Evolutionary conservation across 805 yeast genomes (phyloP).

Genomic region (Myxozyma udenii): DNA sequence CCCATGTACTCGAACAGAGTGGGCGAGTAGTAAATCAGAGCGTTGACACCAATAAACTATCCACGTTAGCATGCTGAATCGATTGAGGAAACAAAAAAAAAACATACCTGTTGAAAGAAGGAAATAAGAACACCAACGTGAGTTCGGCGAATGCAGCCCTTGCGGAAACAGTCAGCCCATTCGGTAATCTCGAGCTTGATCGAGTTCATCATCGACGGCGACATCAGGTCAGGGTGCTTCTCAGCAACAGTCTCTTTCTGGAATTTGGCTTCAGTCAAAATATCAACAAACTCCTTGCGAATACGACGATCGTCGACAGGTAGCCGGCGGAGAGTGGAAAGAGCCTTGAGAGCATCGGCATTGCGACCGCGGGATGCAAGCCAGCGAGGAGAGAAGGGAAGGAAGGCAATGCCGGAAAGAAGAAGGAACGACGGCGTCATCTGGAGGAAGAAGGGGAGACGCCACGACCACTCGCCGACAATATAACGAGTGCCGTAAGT

Average conservation of each 20-base stretch:
- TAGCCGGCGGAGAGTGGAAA: slow-evolving; percentile 9
- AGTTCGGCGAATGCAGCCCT: too few relatives aligned
- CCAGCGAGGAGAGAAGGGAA: slow-evolving; percentile 57
- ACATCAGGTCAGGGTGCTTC: background rate
- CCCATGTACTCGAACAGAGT: slow-evolving; percentile 48
- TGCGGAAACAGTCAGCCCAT: background rate
- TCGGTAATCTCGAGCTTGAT: background rate
- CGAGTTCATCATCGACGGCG: background rate
- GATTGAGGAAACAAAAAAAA: background rate
- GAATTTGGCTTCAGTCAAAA: slow-evolving; percentile 27
- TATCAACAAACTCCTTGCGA: slow-evolving; percentile 20
- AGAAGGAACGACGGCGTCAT: slow-evolving; percentile 48
- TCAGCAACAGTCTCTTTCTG: background rate
- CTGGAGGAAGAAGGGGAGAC: slow-evolving; percentile 54
- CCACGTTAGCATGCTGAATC: background rate
- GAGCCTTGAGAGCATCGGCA: slow-evolving; percentile 54
- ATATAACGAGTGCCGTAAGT: slow-evolving; percentile 36
- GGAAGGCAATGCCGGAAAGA: slow-evolving; percentile 41
- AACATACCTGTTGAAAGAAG: slow-evolving; percentile 30
- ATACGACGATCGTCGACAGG: slow-evolving; percentile 24
- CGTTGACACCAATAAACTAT: slow-evolving; percentile 44
- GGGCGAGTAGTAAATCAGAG: slow-evolving; percentile 49
- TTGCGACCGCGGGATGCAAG: slow-evolving; percentile 55
- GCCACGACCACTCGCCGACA: slow-evolving; percentile 39
- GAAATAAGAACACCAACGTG: slow-evolving; percentile 2